Evolutionary conservation across 2,329 filamentous ascomycete genomes (phyloP).

Genomic region (Ophiobolus disseminans): DNA sequence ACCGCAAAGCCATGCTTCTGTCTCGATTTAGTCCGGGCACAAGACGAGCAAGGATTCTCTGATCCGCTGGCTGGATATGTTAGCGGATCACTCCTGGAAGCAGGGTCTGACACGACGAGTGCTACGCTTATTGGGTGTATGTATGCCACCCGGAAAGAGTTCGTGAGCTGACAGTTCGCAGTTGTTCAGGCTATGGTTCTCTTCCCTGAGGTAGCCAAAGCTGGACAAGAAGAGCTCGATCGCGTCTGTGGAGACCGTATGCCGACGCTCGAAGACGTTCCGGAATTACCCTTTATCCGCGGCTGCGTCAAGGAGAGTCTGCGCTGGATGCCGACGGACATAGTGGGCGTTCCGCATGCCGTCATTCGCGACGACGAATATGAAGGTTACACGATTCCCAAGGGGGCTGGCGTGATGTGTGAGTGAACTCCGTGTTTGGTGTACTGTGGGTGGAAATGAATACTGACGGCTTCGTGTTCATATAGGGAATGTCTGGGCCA

Average conservation of each 20-base stretch:
- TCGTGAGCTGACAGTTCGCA: conserved; percentile 2
- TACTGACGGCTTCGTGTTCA: too few relatives aligned
- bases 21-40: conserved; percentile 26
- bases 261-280: conserved; percentile 35
- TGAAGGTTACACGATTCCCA: conserved; percentile 47
- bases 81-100: conserved; percentile 35
- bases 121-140: conserved; percentile 29
- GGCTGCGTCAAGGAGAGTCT: conserved; percentile 38
- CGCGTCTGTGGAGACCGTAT: conserved; percentile 38
- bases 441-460: too few relatives aligned
- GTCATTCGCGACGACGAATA: conserved; percentile 36
- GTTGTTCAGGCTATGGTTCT: conserved; percentile 36
- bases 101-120: conserved; percentile 40
- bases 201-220: conserved; percentile 27
- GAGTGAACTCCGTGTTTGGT: too few relatives aligned
- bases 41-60: conserved; percentile 27
- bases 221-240: conserved; percentile 39
- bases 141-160: background rate
- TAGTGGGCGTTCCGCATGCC: conserved; percentile 35
- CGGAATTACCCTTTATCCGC: conserved; percentile 34
- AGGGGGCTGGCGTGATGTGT: conserved; percentile 42
- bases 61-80: conserved; percentile 33
- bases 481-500: background rate
- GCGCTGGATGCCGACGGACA: conserved; percentile 40
- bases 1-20: conserved; percentile 32